Percentiles rank a stretch among this genome's conserved stretches.
These are phyloP conservation scores for Corniculantispora saksenae DNA, from an alignment of 2,329 filamentous ascomycete species.

Conservation along the genomic window DNA sequence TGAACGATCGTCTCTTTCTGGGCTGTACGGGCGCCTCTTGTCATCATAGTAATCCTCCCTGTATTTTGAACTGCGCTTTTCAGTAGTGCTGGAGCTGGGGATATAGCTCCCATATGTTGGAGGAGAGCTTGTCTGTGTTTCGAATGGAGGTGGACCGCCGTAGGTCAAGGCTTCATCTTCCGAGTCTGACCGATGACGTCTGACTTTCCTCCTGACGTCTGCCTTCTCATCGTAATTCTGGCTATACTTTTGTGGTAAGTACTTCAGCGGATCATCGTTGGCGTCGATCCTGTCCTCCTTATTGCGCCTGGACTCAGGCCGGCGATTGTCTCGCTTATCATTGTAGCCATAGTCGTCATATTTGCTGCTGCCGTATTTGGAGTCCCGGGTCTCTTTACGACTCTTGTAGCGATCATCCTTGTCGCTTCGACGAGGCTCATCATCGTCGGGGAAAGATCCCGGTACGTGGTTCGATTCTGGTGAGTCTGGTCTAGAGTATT, in stretches of 20 bases:
- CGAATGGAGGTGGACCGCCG: constrained; percentile 36
- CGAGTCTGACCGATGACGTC: constrained; percentile 24
- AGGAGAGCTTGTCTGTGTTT: constrained; percentile 15
- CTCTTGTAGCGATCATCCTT: constrained; percentile 19
- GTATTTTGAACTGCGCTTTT: constrained; percentile 28
- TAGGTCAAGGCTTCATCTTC: constrained; percentile 54
- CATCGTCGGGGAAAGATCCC: constrained; percentile 37
- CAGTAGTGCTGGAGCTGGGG: constrained; percentile 22
- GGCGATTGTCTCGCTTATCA: constrained; percentile 31
- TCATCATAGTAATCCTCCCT: constrained; percentile 17
- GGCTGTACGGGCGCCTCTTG: constrained; percentile 14
- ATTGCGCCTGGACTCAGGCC: constrained; percentile 24
- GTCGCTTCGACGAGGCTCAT: constrained; percentile 22
- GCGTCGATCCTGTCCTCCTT: constrained; percentile 24
- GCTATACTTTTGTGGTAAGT: constrained; percentile 51
- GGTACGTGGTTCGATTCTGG: constrained; percentile 35
- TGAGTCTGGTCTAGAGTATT: constrained; percentile 36
- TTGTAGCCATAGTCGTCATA: constrained; percentile 31
- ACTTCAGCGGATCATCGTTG: constrained; percentile 43
- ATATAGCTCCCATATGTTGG: constrained; percentile 33
- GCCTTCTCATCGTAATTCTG: constrained; percentile 34
- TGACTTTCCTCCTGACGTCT: constrained; percentile 20
- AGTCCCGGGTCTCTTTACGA: constrained; percentile 22
- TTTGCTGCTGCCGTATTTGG: constrained; percentile 19
- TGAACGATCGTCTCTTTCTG: constrained; percentile 21